A percentile compares a stretch with the other conserved stretches of the same genome.
phyloP scores from a whole-genome alignment of 2,329 filamentous ascomycete genomes.

The Venturia nashicola region DNA sequence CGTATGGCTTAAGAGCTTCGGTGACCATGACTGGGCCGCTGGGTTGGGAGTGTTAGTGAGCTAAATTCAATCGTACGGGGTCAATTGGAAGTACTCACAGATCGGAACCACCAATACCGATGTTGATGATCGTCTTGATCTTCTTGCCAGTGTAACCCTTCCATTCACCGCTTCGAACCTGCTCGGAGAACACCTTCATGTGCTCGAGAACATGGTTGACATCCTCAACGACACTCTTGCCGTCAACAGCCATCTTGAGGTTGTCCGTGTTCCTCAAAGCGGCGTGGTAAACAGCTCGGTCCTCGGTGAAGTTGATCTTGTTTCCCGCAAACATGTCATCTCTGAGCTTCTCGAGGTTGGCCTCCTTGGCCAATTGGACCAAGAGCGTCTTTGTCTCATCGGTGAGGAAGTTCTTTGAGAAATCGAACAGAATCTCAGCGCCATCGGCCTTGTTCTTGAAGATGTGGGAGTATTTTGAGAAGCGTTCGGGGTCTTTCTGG shows the following conservation, averaged over 20 bases:
- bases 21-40: constrained; percentile 98
- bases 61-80: background rate
- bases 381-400: constrained; percentile 83
- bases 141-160: constrained; percentile 96
- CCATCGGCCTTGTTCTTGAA: constrained; percentile 69
- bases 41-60: background rate
- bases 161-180: constrained; percentile 90
- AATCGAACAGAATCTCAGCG: constrained; percentile 90
- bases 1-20: constrained; percentile 92
- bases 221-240: constrained; percentile 84
- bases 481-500: constrained; percentile 74
- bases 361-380: constrained; percentile 82
- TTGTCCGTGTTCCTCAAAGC: constrained; percentile 84
- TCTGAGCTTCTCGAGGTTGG: constrained; percentile 80
- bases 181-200: constrained; percentile 97
- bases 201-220: constrained; percentile 87
- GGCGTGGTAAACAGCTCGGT: constrained; percentile 89
- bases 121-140: constrained; percentile 91
- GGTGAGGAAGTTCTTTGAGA: constrained; percentile 96
- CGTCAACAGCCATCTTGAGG: constrained; percentile 72
- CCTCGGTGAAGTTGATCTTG: constrained; percentile 98
- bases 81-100: constrained; percentile 55
- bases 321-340: constrained; percentile 97
- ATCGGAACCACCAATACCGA: constrained; percentile 96
- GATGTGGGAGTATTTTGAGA: constrained; percentile 77